Evolutionary conservation across 1,139 yeast species (phyloP).

Genomic region (Yarrowia galli): DNA sequence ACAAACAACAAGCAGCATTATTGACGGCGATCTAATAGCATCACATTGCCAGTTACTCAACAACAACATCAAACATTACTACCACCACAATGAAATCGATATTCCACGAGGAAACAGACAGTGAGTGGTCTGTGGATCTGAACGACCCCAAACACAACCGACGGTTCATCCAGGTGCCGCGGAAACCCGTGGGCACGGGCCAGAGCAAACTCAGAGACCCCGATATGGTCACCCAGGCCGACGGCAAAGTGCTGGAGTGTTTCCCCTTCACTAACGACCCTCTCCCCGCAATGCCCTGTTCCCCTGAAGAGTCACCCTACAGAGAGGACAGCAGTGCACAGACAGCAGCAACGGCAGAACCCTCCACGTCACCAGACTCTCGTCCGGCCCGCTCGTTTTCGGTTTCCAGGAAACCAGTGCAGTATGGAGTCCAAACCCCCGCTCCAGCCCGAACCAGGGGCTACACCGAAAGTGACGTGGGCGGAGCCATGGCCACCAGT

Average conservation of each 20-base stretch:
- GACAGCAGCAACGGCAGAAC: neutral
- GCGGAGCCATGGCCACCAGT: neutral
- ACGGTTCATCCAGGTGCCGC: slow-evolving; percentile 35
- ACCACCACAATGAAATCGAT: slow-evolving; percentile 26
- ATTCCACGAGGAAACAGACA: slow-evolving; percentile 39
- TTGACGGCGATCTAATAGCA: neutral
- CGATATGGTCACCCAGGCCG: slow-evolving; percentile 2
- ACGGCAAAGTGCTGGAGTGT: slow-evolving; percentile 31
- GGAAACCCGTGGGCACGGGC: slow-evolving; percentile 35
- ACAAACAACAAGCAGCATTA: no score
- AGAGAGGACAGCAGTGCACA: neutral
- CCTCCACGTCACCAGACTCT: slow-evolving; percentile 6
- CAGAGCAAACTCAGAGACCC: slow-evolving; percentile 37
- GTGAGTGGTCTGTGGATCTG: slow-evolving; percentile 38
- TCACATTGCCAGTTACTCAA: neutral
- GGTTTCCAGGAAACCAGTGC: slow-evolving; percentile 27
- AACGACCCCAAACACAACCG: slow-evolving; percentile 28
- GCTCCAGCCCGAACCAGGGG: slow-evolving; percentile 18
- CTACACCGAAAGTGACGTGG: slow-evolving; percentile 26
- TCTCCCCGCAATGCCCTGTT: slow-evolving; percentile 10
- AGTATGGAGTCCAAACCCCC: slow-evolving; percentile 25
- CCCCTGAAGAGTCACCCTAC: slow-evolving; percentile 20
- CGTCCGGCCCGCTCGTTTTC: slow-evolving; percentile 27
- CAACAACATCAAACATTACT: no score
- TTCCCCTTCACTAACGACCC: slow-evolving; percentile 35